Conservation (phyloP, 2,329 filamentous ascomycete genomes). For the Nigrograna mackinnonii region DNA sequence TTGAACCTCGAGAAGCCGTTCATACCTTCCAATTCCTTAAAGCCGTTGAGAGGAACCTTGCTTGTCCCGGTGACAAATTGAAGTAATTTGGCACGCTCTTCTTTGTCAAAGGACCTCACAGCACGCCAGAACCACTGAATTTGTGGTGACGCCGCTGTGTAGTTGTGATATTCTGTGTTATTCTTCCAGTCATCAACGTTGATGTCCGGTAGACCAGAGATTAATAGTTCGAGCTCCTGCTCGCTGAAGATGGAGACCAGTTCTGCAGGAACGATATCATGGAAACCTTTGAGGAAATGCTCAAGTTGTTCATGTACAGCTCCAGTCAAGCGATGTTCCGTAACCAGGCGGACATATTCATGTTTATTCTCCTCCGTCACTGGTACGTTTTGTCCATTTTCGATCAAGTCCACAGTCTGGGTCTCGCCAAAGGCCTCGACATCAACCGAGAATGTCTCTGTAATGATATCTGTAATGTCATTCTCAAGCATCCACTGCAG, state of each 20-base stretch:
- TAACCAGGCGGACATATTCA: slow-evolving; percentile 91
- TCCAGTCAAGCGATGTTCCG: slow-evolving; percentile 88
- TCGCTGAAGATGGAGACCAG: slow-evolving; percentile 98
- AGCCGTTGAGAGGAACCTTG: slow-evolving; percentile 97
- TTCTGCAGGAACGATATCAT: slow-evolving; percentile 95
- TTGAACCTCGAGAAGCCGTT: slow-evolving; percentile 98
- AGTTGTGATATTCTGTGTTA: slow-evolving; percentile 98
- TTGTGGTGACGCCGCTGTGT: slow-evolving; percentile 89
- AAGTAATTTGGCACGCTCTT: slow-evolving; percentile 94
- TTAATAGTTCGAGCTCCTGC: slow-evolving; percentile 93
- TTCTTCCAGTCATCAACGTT: slow-evolving; percentile 99
- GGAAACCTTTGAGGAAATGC: slow-evolving; percentile 91
- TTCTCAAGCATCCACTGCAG: slow-evolving; percentile 98
- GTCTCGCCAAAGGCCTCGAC: slow-evolving; percentile 92
- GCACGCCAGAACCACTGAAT: slow-evolving; percentile 99
- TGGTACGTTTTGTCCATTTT: slow-evolving; percentile 85
- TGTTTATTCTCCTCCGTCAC: slow-evolving; percentile 99
- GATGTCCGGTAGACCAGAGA: slow-evolving; percentile 95
- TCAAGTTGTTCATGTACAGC: slow-evolving; percentile 96
- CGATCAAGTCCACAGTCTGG: slow-evolving; percentile 82
- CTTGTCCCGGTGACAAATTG: slow-evolving; percentile 98
- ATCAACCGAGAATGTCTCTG: slow-evolving; percentile 93
- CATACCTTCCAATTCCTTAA: slow-evolving; percentile 99
- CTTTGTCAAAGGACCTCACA: slow-evolving; percentile 95
- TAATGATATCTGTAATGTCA: slow-evolving; percentile 97